Percentiles rank a stretch among this genome's conserved stretches.
These are phyloP conservation scores for Chlamydomonas schloesseri DNA, from an alignment of 139 green algal genomes.

Conservation along the genomic window DNA sequence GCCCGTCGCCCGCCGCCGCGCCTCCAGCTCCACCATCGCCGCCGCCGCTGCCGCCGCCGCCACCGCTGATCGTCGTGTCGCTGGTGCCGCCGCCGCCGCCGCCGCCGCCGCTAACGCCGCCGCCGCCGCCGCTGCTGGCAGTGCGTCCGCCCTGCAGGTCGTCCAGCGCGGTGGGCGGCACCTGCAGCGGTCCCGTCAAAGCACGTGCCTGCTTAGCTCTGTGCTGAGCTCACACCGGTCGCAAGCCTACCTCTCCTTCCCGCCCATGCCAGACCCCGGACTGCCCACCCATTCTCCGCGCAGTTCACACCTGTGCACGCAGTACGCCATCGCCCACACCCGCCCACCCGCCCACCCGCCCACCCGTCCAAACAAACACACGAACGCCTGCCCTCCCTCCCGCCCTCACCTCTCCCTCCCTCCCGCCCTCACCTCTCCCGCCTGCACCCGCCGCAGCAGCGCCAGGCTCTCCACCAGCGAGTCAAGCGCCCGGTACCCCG, in stretches of 20 bases:
- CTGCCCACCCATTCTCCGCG: too few species aligned
- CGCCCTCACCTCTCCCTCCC: not conserved
- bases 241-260: too few species aligned
- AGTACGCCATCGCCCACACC: too few species aligned
- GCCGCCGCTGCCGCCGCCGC: not conserved
- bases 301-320: too few species aligned
- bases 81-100: not conserved
- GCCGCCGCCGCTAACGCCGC: too few species aligned
- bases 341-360: too few species aligned
- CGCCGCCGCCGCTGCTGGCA: too few species aligned
- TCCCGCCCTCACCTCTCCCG: not conserved
- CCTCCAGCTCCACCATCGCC: not conserved
- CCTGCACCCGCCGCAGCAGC: not conserved
- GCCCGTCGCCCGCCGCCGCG: not conserved
- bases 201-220: too few species aligned
- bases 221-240: too few species aligned
- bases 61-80: not conserved
- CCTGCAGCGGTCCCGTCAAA: not conserved
- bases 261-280: too few species aligned
- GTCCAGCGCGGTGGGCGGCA: conserved; percentile 9
- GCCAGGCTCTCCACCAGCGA: not conserved
- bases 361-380: too few species aligned
- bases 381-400: too few species aligned
- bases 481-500: conserved; percentile 18
- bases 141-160: not conserved